A percentile compares a stretch with the other conserved stretches of the same genome.
phyloP scores from a whole-genome alignment of 2,329 filamentous ascomycete species.

The Calonectria naviculata region DNA sequence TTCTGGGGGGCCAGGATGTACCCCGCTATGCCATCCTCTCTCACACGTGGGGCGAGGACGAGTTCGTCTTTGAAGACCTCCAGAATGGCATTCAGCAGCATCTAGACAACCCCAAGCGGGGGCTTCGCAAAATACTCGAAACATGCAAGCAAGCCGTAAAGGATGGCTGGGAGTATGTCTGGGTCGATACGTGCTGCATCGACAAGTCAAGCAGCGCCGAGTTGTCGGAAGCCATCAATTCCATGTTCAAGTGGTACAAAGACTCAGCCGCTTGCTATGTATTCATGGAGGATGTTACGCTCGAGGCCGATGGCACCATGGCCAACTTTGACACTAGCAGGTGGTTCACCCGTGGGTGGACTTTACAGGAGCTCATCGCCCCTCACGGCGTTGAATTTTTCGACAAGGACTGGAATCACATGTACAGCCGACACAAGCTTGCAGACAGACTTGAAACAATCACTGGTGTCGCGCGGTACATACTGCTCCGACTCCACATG shows the following conservation, averaged over 20 bases:
- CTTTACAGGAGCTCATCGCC: slow-evolving; percentile 38
- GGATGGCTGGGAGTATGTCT: slow-evolving; percentile 31
- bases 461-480: slow-evolving; percentile 23
- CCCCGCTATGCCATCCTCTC: slow-evolving; percentile 38
- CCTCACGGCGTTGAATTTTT: slow-evolving; percentile 38
- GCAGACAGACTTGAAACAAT: slow-evolving; percentile 27
- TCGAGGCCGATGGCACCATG: slow-evolving; percentile 11
- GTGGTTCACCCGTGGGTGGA: slow-evolving; percentile 38
- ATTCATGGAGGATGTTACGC: slow-evolving; percentile 35
- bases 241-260: slow-evolving; percentile 39
- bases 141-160: slow-evolving; percentile 32
- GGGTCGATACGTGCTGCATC: slow-evolving; percentile 41
- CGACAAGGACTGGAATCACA: slow-evolving; percentile 30
- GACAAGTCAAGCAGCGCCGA: slow-evolving; percentile 38
- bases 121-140: slow-evolving; percentile 32
- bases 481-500: slow-evolving; percentile 15
- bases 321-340: slow-evolving; percentile 30
- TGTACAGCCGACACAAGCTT: slow-evolving; percentile 30
- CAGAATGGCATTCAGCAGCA: slow-evolving; percentile 12
- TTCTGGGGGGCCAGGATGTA: slow-evolving; percentile 24
- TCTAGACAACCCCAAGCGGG: slow-evolving; percentile 21
- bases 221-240: slow-evolving; percentile 38
- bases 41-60: slow-evolving; percentile 39
- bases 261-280: slow-evolving; percentile 31
- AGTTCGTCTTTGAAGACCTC: slow-evolving; percentile 36